Evolutionary conservation across 345 rosid species (phyloP), one percentile per base, ranked within the genome.

Genomic region (Lumnitzera racemosa): DNA sequence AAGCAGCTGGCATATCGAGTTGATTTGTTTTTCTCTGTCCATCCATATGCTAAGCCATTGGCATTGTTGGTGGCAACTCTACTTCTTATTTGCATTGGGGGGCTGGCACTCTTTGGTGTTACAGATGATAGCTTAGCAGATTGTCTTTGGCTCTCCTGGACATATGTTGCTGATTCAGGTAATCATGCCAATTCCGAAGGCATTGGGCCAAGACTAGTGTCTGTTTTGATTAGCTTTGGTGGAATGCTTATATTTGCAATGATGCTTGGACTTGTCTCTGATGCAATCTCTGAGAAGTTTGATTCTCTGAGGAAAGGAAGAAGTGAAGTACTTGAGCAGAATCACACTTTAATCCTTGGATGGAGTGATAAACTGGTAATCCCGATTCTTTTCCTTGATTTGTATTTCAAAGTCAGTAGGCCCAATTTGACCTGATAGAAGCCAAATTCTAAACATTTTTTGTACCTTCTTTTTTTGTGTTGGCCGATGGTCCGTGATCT

Each of bases 351-450:
- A 27, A 58, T 86, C 61, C 89, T 86, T 76, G 92, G 92, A 17
- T 83, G 89, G 92, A 86, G 92, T 66, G 92, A 86, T 74, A 86
- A 86, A 73, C 65, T 86, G 85, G 92, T 86, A 82, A 76, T 58
- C 72, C 78, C 70, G 9, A 59, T 47, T 66, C 55, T 51, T 17
- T 15, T 46, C 48, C 24, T 54, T 56, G 4, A 36, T 5, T 36
- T 36, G 10, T 36, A 36, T 7, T 36, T 36, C 43, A 36, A 6
- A 36, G 7, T 4, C 7, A 4, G 7, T 36, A 36, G 10, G 43
- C 7, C 10, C 43, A 9, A 36, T 36, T 36, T 5, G 11, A 36
- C 9, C 11, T 9, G 11, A 36, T 36, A 5, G 0, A 7, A 36
- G 43, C 43, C 43, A 4, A 36, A 36, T 36, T 36, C 11, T 9